A percentile compares a stretch with the other conserved stretches of the same genome.
Conservation (phyloP, 768 basidiomycete genomes). For the Amanita jacksonii region DNA sequence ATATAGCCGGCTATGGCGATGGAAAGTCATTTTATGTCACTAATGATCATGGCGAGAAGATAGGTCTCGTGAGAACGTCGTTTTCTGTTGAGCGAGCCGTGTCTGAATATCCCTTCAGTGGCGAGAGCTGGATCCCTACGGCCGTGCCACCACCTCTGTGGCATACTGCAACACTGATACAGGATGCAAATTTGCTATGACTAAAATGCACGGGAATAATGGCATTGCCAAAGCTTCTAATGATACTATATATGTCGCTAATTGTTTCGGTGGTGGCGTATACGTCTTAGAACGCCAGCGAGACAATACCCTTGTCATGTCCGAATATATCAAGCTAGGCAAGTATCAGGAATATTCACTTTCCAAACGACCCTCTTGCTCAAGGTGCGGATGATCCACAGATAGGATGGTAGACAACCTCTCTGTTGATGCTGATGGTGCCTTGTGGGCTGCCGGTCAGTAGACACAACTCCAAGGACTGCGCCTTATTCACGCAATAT, state of each 20-base stretch:
- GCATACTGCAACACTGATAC: conserved; percentile 52
- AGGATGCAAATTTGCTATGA: conserved; percentile 53
- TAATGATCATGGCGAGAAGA: conserved; percentile 53
- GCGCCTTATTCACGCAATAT: not conserved
- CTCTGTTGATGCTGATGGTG: conserved; percentile 47
- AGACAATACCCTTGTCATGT: conserved; percentile 47
- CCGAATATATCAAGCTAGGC: conserved; percentile 49
- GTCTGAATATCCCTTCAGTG: conserved; percentile 10
- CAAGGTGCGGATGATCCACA: conserved; percentile 11
- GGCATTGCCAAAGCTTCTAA: conserved; percentile 51
- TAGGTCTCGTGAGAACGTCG: conserved; percentile 35
- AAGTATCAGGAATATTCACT: not conserved
- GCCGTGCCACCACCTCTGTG: conserved; percentile 36
- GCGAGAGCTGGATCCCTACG: conserved; percentile 23
- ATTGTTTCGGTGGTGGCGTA: conserved; percentile 33
- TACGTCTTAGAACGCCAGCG: conserved; percentile 46
- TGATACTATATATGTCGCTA: conserved; percentile 57
- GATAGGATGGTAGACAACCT: conserved; percentile 54
- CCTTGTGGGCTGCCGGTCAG: conserved; percentile 54
- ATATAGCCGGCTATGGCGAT: conserved; percentile 55
- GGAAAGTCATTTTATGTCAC: conserved; percentile 61
- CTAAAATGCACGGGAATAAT: conserved; percentile 43
- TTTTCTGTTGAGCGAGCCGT: not conserved
- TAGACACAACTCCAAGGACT: not conserved
- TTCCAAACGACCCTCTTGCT: no score